Evolutionary conservation across 2,329 filamentous ascomycete genomes (phyloP).

Genomic region (Xenoacremonium recifei): DNA sequence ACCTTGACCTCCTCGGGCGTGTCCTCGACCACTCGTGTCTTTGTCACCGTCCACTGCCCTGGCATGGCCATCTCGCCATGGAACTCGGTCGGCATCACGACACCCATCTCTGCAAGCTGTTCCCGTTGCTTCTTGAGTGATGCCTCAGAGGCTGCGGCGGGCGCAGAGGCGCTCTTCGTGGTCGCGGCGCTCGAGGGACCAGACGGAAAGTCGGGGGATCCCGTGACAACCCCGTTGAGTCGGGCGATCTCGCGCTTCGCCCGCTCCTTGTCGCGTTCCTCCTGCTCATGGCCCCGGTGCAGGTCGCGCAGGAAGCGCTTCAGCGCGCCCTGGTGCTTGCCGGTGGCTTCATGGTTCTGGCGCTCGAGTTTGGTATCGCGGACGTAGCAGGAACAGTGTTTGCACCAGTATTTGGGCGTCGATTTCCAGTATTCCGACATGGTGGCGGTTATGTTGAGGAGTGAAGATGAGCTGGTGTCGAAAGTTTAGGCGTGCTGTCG

Average conservation of each 20-base stretch:
- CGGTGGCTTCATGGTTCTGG: conserved; percentile 84
- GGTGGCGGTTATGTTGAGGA: background rate
- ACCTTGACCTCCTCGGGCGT: conserved; percentile 39
- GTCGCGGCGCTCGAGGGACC: conserved; percentile 3
- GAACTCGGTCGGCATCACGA: conserved; percentile 77
- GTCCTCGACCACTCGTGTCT: conserved; percentile 55
- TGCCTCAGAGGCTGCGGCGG: conserved; percentile 41
- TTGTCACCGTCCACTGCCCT: conserved; percentile 80
- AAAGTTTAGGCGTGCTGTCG: too few species aligned
- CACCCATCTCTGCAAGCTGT: conserved; percentile 83
- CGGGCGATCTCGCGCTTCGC: conserved; percentile 84
- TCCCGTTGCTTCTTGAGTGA: conserved; percentile 82
- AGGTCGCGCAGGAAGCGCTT: conserved; percentile 89
- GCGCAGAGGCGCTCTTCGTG: conserved; percentile 5
- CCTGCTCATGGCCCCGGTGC: conserved; percentile 78
- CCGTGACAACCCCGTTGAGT: conserved; percentile 72
- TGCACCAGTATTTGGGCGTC: conserved; percentile 97
- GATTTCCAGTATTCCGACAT: conserved; percentile 99
- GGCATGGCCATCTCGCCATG: conserved; percentile 80
- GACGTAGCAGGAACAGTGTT: conserved; percentile 87
- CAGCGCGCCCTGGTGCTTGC: conserved; percentile 78
- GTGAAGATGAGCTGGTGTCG: too few species aligned
- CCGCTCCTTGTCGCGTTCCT: conserved; percentile 76
- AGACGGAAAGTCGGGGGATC: conserved; percentile 32
- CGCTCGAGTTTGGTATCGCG: conserved; percentile 90